Evolutionary conservation across 768 basidiomycete genomes (phyloP).

Genomic region (Termitomyces sp.): DNA sequence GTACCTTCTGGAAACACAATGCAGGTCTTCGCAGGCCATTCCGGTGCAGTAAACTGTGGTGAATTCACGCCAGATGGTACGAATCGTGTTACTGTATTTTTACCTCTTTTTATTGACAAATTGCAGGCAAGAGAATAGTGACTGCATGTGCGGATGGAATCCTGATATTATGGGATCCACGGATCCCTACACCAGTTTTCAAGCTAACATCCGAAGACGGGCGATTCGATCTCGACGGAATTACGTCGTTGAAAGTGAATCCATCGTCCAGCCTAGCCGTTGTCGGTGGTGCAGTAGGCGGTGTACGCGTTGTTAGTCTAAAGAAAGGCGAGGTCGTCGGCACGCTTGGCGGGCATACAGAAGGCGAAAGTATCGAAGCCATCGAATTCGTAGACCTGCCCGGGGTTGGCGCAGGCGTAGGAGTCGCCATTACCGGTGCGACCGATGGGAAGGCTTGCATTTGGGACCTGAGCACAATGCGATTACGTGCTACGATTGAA

Average conservation of each 20-base stretch:
- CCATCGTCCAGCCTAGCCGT: conserved; percentile 85
- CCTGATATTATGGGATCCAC: conserved; percentile 90
- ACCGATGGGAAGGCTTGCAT: conserved; percentile 94
- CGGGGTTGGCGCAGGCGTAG: conserved; percentile 43
- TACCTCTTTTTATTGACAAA: neutral
- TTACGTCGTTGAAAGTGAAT: conserved; percentile 84
- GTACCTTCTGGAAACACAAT: conserved; percentile 94
- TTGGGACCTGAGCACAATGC: conserved; percentile 90
- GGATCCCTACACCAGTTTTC: conserved; percentile 69
- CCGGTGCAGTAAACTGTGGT: conserved; percentile 77
- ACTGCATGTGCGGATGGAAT: conserved; percentile 80
- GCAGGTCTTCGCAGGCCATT: conserved; percentile 94
- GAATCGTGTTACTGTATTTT: neutral
- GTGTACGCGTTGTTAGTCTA: conserved; percentile 82
- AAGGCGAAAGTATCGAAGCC: conserved; percentile 86
- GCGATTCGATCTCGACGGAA: conserved; percentile 75
- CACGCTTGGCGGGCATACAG: conserved; percentile 75
- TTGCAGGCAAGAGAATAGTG: conserved; percentile 76
- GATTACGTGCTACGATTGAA: conserved; percentile 72
- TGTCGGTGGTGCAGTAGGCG: conserved; percentile 81
- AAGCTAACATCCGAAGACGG: conserved; percentile 69
- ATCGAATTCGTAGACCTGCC: conserved; percentile 78
- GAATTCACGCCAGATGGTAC: conserved; percentile 88
- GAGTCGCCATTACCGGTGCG: conserved; percentile 76
- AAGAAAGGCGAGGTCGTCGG: conserved; percentile 80